Base-by-base conservation (phyloP, 176 grass and related monocot species). In the Aegilops longissima region DNA sequence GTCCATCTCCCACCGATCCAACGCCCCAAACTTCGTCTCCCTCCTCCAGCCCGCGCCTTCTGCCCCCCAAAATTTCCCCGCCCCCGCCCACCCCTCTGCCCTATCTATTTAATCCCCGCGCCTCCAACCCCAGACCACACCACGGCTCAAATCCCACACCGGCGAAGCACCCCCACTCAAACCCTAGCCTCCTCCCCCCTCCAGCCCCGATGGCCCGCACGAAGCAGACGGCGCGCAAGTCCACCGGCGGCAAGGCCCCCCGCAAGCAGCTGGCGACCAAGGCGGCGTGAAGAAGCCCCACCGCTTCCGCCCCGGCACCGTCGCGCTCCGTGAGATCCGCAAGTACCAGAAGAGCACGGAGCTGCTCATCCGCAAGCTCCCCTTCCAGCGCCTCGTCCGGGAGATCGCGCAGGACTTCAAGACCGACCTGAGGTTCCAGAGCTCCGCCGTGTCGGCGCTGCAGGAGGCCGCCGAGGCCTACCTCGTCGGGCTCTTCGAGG, bases 331-430 rank as follows among this genome's bases (percentile, higher is more conserved):
- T 0, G 91, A 88, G 91, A 93, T 93, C 78, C 88, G 88, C 85
- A 93, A 90, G 85, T 93, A 93, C 86, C 91, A 93, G 86, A 93
- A 93, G 88, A 93, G 88, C 86, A 93, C 88, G n/a, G 88, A 93
- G 83, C 74, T 93, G n/a, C 88, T 93, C 1, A 93, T 93, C 79
- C 88, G 88, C 12, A 93, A 93, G 88, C 92, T 93, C 4, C 92
- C 92, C 1, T 93, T 93, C 88, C 88, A 93, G 88, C 82, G 88
- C 5, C 82, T 93, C 0, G 88, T 93, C 1, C 8, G 88, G 0
- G 91, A 93, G 88, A 93, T 93, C 65, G 85, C 88, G 6, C 88
- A 93, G 85, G 91, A 93, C 82, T 90, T 93, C 88, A 90, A 90
- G 88, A 87, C 88, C 30, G 85, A 90, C 78, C 91, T 94, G 80